Base-by-base conservation (phyloP, 371 early-diverging fungal genomes). In the Pancytospora philotis region DNA sequence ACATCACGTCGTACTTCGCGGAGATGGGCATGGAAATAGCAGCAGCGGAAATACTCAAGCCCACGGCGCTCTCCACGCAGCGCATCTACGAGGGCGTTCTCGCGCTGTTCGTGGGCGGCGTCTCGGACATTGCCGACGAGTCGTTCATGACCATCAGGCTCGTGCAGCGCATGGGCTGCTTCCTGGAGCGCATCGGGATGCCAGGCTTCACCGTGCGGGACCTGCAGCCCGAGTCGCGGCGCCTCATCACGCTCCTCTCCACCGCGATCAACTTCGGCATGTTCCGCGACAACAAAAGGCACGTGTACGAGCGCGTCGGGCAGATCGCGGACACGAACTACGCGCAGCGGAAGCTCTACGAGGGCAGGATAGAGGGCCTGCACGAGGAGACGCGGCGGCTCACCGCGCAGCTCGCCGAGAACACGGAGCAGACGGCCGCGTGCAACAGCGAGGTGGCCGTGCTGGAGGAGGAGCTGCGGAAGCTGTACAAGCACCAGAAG, bases 221-320 rank as follows among this genome's bases (percentile, higher is more conserved):
- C 32, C 37, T 76, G 22, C 13, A 6, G 1, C 74, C 74, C 0
- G 69, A 73, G 32, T 60, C 61, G 10, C 62, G 52, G 52, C 66
- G 70, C 51, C 45, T 74, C 48, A 62, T 68, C 50, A 31, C 19
- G 10, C 66, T 77, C 30, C 34, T 72, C 19, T 68, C 63, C 68
- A 48, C 45, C 0, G 28, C 72, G 8, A 62, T 70, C 13, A 74
- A 74, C 27, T 77, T 73, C 62, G 58, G 58, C 28, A 77, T 77
- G 68, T 77, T 60, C 31, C 56, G 77, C 28, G 77, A 77, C 56
- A 65, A 50, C 56, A 77, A 77, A 62, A 41, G 53, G 31, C 35
- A 71, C 38, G 41, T 74, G 4, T 77, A 74, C 45, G 66, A 77
- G n/a, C 62, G 55, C 59, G 52, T 67, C 2, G 49, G 34, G 3